Base-by-base conservation (phyloP, 805 yeast genomes). In the Candida ascalaphidarum region DNA sequence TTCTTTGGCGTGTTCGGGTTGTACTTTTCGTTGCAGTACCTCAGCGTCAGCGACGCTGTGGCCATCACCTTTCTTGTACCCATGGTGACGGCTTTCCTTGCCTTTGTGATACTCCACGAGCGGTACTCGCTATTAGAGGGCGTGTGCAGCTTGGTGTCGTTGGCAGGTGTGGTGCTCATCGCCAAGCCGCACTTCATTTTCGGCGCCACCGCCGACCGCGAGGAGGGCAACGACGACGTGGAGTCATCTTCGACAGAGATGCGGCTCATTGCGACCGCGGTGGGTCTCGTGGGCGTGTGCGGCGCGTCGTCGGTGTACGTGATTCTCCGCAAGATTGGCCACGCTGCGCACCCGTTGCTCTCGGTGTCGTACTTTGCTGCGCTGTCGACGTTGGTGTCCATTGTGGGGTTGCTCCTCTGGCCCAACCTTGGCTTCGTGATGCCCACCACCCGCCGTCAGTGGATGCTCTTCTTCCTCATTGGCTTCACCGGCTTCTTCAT, bases 401-500 rank as follows among this genome's bases (percentile, higher is more conserved):
- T 67, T 10, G 25, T 64, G 4, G 73, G 75, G 10, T 64, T 81
- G 11, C 14, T 74, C 0, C 37, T 71, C 0, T 48, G 73, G 1
- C 89, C 94, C 1, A 67, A 74, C 1, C 52, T 79, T 32, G 44
- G 67, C 2, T 76, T 82, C 48, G 72, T 65, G 33, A 40, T 70
- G 2, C 95, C 95, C 1, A 68, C 64, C 11, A 68, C 71, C n/a
- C 17, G 39, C 1, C 59, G 58, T 41, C 89, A 83, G 50, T 82
- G 94, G 92, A 37, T 57, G 2, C 54, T 81, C 13, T 67, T 86
- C 37, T 31, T 56, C 2, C 47, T 67, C 14, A 65, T 84, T 33
- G 95, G 95, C 3, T 35, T 79, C 2, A 67, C 81, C 29, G 96
- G 96, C 0, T 88, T 86, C 52, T 55, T 76, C 34, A 81, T 80